Base-by-base conservation (phyloP, 108 stramenopile species). In the Discostella stelligeroides region DNA sequence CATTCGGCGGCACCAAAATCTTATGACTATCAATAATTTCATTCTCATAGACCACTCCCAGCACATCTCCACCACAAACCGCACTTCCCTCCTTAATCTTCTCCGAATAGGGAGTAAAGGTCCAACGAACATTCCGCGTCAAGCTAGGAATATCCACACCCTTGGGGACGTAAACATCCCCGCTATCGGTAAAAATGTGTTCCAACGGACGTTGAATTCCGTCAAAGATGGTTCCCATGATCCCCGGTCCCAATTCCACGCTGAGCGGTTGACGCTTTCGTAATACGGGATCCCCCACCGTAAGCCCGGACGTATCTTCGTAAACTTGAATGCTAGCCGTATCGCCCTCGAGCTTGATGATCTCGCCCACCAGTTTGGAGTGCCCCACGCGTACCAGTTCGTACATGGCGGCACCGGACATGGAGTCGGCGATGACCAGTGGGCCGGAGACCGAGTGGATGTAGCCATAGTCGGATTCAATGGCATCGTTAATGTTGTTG, bases 221-320 rank as follows among this genome's bases (percentile, higher is more conserved):
- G 84, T 99, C 99, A 82, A 99, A 99, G 83, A 99, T 99, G 48
- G 97, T 96, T 49, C 91, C 98, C 98, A 99, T 99, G 90, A 99
- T 98, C 60, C 99, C 99, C 21, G 99, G 99, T 34, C 99, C 99
- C 21, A 99, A 89, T 73, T 97, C 97, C 25, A 99, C 97, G 30
- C 92, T 94, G 21, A 99, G 82, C 37, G 99, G 98, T 70, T 96
- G 92, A 74, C 95, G 92, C 85, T 94, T 98, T 40, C 99, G 83
- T 24, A 96, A 83, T 10, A 95, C 93, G 41, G 97, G 98, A 70
- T 99, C 98, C 37, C 98, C 99, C 42, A 99, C 98, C 28, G 96
- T 97, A 38, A 99, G 80, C 39, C 99, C 99, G 17, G 94, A 92
- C 28, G 98, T 98, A 75, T 98, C 97, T 79, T 98, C 98, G 84